Evolutionary conservation across 139 green algal species (phyloP).

Genomic region (Asterochloris erici): DNA sequence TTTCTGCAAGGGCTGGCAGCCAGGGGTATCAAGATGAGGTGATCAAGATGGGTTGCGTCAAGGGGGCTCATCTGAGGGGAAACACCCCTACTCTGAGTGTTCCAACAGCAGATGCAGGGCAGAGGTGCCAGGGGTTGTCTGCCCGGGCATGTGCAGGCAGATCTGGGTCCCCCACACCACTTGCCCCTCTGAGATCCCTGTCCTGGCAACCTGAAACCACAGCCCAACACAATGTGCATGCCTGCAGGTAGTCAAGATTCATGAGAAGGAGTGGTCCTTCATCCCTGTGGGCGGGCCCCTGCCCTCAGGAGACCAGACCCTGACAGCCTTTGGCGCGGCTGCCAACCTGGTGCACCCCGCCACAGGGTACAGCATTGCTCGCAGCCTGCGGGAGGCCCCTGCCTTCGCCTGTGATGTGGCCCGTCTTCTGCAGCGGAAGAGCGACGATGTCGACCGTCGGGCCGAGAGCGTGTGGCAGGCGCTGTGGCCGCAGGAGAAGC

Average conservation of each 20-base stretch:
- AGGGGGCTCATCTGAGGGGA: no score
- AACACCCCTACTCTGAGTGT: no score
- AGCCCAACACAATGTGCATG: no score
- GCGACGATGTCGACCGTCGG: conserved; percentile 27
- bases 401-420: conserved; percentile 44
- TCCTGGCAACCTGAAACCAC: no score
- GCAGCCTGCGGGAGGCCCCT: conserved; percentile 56
- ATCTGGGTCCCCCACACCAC: no score
- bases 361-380: conserved; percentile 61
- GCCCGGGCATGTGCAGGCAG: no score
- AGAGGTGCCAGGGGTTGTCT: no score
- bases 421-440: conserved; percentile 14
- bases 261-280: conserved; percentile 93
- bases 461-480: conserved; percentile 63
- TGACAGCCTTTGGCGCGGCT: conserved; percentile 84
- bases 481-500: conserved; percentile 82
- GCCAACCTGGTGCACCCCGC: conserved; percentile 86
- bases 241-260: conserved; percentile 46
- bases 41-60: no score
- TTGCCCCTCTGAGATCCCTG: no score
- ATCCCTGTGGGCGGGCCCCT: conserved; percentile 88
- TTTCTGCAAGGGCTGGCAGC: no score
- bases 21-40: no score
- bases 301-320: conserved; percentile 46
- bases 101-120: no score